Evolutionary conservation across 495 filamentous ascomycete species (phyloP).

Genomic region (Hypoxylon perforatum): DNA sequence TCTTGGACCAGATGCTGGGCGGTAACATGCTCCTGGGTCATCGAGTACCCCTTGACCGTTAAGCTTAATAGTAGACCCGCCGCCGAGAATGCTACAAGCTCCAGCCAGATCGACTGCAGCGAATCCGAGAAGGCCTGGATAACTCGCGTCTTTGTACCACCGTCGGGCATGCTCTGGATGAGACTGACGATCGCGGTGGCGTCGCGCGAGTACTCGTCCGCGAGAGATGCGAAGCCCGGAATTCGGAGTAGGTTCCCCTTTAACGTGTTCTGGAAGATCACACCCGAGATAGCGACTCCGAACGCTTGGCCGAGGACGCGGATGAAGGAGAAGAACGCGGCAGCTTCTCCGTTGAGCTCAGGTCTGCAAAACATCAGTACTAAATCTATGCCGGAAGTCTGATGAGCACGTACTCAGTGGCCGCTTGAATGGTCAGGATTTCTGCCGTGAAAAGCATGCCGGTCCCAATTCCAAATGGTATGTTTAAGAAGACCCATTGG

Average conservation of each 20-base stretch:
- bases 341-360: constrained; percentile 47
- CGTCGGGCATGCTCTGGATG: constrained; percentile 65
- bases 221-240: constrained; percentile 55
- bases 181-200: constrained; percentile 68
- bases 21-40: constrained; percentile 39
- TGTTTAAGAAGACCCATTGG: constrained; percentile 63
- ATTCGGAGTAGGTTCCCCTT: constrained; percentile 57
- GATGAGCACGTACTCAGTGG: constrained; percentile 26
- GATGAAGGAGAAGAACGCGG: constrained; percentile 66
- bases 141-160: constrained; percentile 53
- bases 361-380: constrained; percentile 16
- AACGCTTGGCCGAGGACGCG: constrained; percentile 63
- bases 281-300: constrained; percentile 63
- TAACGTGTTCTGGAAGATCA: constrained; percentile 72
- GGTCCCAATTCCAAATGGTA: constrained; percentile 62
- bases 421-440: constrained; percentile 58
- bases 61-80: constrained; percentile 31
- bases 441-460: constrained; percentile 64
- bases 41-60: constrained; percentile 28
- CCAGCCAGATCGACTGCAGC: constrained; percentile 68
- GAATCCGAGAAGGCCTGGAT: constrained; percentile 66
- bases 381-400: too few species aligned
- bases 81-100: constrained; percentile 53
- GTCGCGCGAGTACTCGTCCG: constrained; percentile 64
- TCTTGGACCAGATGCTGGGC: constrained; percentile 23